phyloP scores from a whole-genome alignment of 179 eudicot genomes.

The Vitellaria paradoxa region DNA sequence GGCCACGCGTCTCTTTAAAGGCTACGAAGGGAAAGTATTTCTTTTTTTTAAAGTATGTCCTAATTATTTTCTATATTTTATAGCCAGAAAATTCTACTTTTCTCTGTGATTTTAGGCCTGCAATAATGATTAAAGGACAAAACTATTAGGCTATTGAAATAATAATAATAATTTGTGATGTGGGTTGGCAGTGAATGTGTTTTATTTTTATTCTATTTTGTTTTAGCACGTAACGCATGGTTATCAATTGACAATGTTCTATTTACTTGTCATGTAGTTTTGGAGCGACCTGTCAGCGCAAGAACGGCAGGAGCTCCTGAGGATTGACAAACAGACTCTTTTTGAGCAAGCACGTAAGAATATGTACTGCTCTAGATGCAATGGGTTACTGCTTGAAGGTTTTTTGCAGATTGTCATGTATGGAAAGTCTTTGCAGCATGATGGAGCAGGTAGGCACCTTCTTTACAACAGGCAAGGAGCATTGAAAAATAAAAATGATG shows the following conservation, averaged over 20 bases:
- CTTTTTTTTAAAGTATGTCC: background rate
- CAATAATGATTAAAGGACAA: background rate
- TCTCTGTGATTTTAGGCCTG: background rate
- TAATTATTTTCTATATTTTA: background rate
- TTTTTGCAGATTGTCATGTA: constrained; percentile 88
- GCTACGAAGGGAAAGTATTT: background rate
- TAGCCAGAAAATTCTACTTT: background rate
- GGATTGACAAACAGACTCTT: constrained; percentile 81
- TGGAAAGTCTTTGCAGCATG: constrained; percentile 89
- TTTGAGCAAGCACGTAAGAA: constrained; percentile 99
- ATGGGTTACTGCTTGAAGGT: constrained; percentile 90
- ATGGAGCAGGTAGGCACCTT: constrained; percentile 45
- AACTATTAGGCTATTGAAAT: background rate
- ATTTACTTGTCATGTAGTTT: constrained; percentile 48
- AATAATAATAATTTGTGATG: background rate
- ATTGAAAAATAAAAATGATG: constrained; percentile 36
- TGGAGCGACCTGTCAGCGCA: constrained; percentile 86
- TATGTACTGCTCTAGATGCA: constrained; percentile 98
- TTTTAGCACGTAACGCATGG: background rate
- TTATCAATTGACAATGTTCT: constrained; percentile 5
- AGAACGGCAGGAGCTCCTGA: constrained; percentile 78
- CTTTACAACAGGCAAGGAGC: constrained; percentile 37
- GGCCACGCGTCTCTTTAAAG: background rate
- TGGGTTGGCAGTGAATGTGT: background rate
- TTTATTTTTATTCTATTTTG: background rate